Base-by-base conservation (phyloP, 768 basidiomycete species). In the Rhodotorula graminis region DNA sequence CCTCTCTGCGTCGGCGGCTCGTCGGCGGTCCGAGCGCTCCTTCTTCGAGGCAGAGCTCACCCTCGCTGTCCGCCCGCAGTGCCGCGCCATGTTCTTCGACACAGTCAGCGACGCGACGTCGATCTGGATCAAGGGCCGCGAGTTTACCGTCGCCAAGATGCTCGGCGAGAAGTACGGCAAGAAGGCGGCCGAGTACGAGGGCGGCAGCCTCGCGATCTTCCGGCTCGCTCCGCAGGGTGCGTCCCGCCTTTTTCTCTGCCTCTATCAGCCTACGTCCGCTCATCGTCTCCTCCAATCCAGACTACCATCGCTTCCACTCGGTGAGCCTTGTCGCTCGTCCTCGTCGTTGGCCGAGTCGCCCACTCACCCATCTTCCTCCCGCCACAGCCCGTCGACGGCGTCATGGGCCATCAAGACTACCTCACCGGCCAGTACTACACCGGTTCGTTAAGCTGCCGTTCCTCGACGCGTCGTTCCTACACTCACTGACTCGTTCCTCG, bases 351-450 rank as follows among this genome's bases (percentile, higher is more conserved):
- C 9, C 25, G 19, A 18, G 3, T 47, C 50, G n/a, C n/a, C n/a
- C 37, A 8, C 57, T 58, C 21, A 40, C 37, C 14, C 56, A 0
- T 23, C 27, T 37, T 9, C 40, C 40, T 31, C 23, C 27, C 19
- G 6, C n/a, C 25, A 7, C 80, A 87, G 87, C 0, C 91, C 0
- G 90, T 94, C 31, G 90, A 91, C 71, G 93, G 93, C 0, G 86
- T 80, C 50, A 86, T 98, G 42, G 94, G 93, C 27, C 84, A 84
- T 47, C 92, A 93, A 87, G 88, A 86, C 12, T 85, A 90, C 78
- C 90, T 97, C 66, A 75, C 87, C 6, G 95, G 95, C 12, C 92
- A 95, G 78, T 97, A 96, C 81, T 98, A 96, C 81, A 97, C 96
- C 0, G 95, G 96, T 72, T 95, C 93, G 68, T 90, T n/a, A 11